Evolutionary conservation across 1,284 basidiomycete genomes (phyloP), one percentile per base, ranked within the genome.

Genomic region (Trametes sp.): DNA sequence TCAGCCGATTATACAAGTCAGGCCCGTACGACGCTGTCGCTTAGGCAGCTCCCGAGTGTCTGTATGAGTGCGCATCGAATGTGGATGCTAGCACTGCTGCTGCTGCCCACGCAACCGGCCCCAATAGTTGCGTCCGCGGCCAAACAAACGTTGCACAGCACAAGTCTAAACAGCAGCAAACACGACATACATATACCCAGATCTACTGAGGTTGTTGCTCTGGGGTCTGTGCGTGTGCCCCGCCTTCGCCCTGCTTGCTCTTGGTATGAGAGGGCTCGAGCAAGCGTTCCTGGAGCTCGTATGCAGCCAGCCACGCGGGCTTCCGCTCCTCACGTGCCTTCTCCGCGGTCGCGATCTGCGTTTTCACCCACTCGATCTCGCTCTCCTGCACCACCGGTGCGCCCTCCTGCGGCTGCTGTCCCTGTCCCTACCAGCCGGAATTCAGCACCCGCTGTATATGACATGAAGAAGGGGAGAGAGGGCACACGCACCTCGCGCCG

Each of bases 251-350:
- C 10, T 10, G 16, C 42, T 28, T 24, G 45, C 10, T 11, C 8
- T 24, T 28, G 45, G 13, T 14, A 13, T 9, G 16, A n/a, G 41
- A 16, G 9, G 42, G 9, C 23, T 44, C 55, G 6, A 58, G 53
- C 45, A 64, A 45, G 24, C 61, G 60, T 57, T 69, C 65, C 54
- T 69, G 57, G 4, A 62, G 46, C 56, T 72, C 65, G 58, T 65
- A 70, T 49, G 66, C 50, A 14, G 59, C 48, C 51, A 72, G 50
- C 72, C 72, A 73, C 16, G 54, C 61, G 4, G 72, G 72, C 53
- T 69, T 73, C 38, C 21, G 50, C 50, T 69, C 61, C 35, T 65
- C 60, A 42, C 58, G 41, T 45, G 4, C 10, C 51, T 62, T 54
- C 51, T 69, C 52, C 26, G 55, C 3, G 16, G n/a, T 28, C 16